Evolutionary conservation across 768 basidiomycete genomes (phyloP).

Genomic region (Russula virescens): DNA sequence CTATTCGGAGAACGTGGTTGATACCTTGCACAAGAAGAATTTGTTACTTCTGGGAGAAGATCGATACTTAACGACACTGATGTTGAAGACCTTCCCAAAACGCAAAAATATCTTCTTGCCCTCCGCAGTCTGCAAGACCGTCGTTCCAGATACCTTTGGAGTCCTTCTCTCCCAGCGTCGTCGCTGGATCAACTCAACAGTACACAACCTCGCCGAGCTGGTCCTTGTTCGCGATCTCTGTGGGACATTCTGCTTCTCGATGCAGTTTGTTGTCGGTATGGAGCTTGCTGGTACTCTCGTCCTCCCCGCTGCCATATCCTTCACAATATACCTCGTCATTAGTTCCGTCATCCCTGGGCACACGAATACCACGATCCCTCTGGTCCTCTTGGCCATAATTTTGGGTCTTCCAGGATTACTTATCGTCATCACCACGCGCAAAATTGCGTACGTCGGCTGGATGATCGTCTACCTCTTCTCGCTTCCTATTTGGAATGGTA

Average conservation of each 20-base stretch:
- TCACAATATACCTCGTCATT: slow-evolving; percentile 92
- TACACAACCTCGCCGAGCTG: slow-evolving; percentile 95
- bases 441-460: slow-evolving; percentile 94
- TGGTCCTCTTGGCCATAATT: slow-evolving; percentile 88
- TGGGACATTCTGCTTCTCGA: slow-evolving; percentile 99
- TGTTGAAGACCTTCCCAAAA: slow-evolving; percentile 99
- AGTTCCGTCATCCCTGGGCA: slow-evolving; percentile 78
- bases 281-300: slow-evolving; percentile 95
- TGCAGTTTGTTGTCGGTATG: slow-evolving; percentile 99
- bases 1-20: slow-evolving; percentile 99
- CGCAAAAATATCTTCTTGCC: slow-evolving; percentile 99
- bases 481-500: slow-evolving; percentile 94
- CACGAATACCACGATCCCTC: slow-evolving; percentile 77
- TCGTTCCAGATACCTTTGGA: slow-evolving; percentile 94
- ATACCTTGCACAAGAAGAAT: slow-evolving; percentile 99
- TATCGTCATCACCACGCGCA: slow-evolving; percentile 93
- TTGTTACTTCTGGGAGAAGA: slow-evolving; percentile 95
- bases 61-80: slow-evolving; percentile 95
- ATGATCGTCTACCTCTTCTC: slow-evolving; percentile 92
- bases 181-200: slow-evolving; percentile 99
- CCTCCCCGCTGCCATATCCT: slow-evolving; percentile 93
- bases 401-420: slow-evolving; percentile 93
- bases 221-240: slow-evolving; percentile 95
- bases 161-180: slow-evolving; percentile 93
- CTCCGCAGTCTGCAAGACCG: slow-evolving; percentile 97